phyloP scores from a whole-genome alignment of 2,329 filamentous ascomycete genomes.

The Fusarium sp. region DNA sequence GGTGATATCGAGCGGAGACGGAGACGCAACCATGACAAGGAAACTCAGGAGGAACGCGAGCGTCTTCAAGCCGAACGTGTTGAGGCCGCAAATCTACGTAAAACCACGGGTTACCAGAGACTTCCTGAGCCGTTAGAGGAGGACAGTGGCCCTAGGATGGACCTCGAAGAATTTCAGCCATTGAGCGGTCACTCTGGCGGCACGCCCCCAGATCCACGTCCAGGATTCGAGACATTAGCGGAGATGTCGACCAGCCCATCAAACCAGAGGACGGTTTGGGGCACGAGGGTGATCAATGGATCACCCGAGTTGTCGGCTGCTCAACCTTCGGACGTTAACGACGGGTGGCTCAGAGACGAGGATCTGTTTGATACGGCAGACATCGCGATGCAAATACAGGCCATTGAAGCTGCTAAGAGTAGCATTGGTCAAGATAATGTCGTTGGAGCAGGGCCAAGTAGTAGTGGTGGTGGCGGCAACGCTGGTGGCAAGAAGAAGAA shows the following conservation, averaged over 20 bases:
- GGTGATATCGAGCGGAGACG: constrained; percentile 80
- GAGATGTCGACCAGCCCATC: constrained; percentile 86
- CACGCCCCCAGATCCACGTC: constrained; percentile 67
- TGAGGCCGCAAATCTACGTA: constrained; percentile 76
- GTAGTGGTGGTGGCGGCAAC: constrained; percentile 46
- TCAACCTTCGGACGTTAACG: constrained; percentile 60
- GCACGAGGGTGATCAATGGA: constrained; percentile 76
- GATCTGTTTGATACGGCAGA: constrained; percentile 75
- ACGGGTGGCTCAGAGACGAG: constrained; percentile 90
- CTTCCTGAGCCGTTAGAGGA: constrained; percentile 56
- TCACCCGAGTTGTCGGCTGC: constrained; percentile 66
- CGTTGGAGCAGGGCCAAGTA: constrained; percentile 27
- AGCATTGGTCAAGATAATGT: constrained; percentile 35
- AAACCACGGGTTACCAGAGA: constrained; percentile 57
- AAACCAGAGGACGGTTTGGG: constrained; percentile 87
- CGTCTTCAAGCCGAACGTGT: constrained; percentile 83
- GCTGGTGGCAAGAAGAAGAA: constrained; percentile 73
- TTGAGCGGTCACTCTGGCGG: constrained; percentile 63
- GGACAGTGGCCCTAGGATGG: constrained; percentile 56
- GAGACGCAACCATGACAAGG: constrained; percentile 84
- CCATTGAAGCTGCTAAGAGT: constrained; percentile 58
- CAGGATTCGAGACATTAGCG: constrained; percentile 76
- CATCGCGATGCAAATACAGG: constrained; percentile 69
- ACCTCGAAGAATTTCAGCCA: constrained; percentile 74
- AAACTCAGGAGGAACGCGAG: constrained; percentile 86